Evolutionary conservation across 345 rosid genomes (phyloP), one percentile per base, ranked within the genome.

Genomic region (Populus simonii): DNA sequence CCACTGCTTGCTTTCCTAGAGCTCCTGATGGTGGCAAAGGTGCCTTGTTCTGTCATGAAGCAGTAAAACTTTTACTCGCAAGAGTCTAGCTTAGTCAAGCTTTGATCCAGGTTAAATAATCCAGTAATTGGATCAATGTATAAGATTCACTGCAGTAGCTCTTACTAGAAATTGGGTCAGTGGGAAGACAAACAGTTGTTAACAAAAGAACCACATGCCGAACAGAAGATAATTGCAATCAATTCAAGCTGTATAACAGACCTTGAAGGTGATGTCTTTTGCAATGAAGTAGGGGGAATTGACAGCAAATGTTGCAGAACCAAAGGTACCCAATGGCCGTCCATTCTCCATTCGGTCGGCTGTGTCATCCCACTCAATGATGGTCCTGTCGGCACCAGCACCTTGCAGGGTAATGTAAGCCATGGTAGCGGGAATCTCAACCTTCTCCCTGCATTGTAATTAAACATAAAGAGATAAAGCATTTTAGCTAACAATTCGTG

Each of bases 281-380:
- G 89, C 89, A 65, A 89, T 84, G 87, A 89, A 87, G 76, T 82
- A 75, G 18, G 87, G 85, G 57, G 88, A 85, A 69, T 85, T 62
- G 29, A 85, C 86, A 23, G 90, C 76, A 76, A 89, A 87, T 18
- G 90, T 85, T n/a, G 89, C 87, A 13, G 88, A 87, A 17, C 85
- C 86, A 66, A 33, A 87, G 6, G 90, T 85, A 39, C 90, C 88
- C 82, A 83, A 12, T 8, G 72, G 79, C 31, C 13, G 84, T 33
- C 85, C 89, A 20, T 72, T 74, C 39, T 61, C 86, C 55, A 38
- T 79, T 51, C 82, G 61, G 66, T 84, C 80, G 15, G 89, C 86
- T 10, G 88, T 82, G 74, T 85, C 87, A 57, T 71, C 83, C 87
- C 89, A 85, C 74, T 84, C 82, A 2, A 87, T 82, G 12, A 83